Evolutionary conservation across 495 filamentous ascomycete genomes (phyloP).

Genomic region (Hyaloscypha hepaticicola): DNA sequence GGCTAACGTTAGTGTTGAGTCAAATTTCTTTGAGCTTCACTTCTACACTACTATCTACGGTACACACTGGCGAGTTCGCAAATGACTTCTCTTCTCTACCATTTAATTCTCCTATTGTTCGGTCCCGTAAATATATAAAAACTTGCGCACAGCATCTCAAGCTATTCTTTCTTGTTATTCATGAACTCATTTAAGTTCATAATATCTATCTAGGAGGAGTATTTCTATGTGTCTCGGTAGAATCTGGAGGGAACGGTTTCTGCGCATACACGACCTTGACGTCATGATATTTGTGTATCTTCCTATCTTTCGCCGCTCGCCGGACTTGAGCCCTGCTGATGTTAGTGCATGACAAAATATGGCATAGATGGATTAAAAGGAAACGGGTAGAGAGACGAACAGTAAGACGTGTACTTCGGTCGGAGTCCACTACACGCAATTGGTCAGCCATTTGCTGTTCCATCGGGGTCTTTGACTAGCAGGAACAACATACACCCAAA

Average conservation of each 20-base stretch:
- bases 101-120: too few relatives aligned
- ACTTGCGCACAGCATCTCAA: too few relatives aligned
- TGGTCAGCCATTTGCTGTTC: background rate
- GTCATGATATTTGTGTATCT: slow-evolving; percentile 26
- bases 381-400: slow-evolving; percentile 6
- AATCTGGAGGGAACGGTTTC: slow-evolving; percentile 15
- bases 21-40: too few relatives aligned
- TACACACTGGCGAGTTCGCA: too few relatives aligned
- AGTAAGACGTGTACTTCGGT: slow-evolving; percentile 23
- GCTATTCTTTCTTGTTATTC: too few relatives aligned
- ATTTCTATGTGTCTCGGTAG: too few relatives aligned
- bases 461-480: background rate
- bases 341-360: background rate
- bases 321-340: slow-evolving; percentile 17
- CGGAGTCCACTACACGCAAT: slow-evolving; percentile 17
- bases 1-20: too few relatives aligned
- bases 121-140: too few relatives aligned
- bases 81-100: too few relatives aligned
- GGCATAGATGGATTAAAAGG: background rate
- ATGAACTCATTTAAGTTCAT: too few relatives aligned
- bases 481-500: slow-evolving; percentile 18
- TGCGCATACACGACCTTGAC: slow-evolving; percentile 26
- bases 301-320: slow-evolving; percentile 6
- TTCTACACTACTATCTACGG: too few relatives aligned
- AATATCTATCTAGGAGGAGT: too few relatives aligned